Base-by-base conservation (phyloP, 2,329 filamentous ascomycete species). In the Stachybotrys elegans region DNA sequence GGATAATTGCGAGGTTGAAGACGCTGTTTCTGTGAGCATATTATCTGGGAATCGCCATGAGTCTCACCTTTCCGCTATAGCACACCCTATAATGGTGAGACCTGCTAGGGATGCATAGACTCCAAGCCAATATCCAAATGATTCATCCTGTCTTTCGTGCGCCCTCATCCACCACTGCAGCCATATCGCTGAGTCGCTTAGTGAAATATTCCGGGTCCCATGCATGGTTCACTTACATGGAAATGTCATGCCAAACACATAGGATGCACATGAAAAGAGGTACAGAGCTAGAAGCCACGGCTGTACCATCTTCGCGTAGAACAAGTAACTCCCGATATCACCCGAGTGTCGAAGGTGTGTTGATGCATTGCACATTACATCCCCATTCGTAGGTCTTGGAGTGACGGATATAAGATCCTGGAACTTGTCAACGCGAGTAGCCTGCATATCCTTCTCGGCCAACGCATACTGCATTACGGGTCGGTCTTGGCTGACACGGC, bases 161-260 rank as follows among this genome's bases (percentile, higher is more conserved):
- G 46, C 40, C 20, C 57, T 51, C 16, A 53, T 51, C 55, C 56
- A 56, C 51, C 52, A 52, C 39, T 57, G 49, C 11, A 57, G 22
- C 56, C 55, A 58, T 11, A 57, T 39, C 14, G 51, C 52, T 57
- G 5, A 6, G 13, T 14, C 29, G 45, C 11, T 36, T 17, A 36
- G n/a, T 36, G 5, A 12, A 32, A 12, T n/a, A n/a, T n/a, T n/a
- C n/a, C n/a, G n/a, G n/a, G n/a, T 12, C 29, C 29, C 29, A 35
- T 35, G n/a, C 31, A 17, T n/a, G n/a, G 31, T 9, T 11, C 8
- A 39, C 48, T 19, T 44, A 54, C 51, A 53, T 12, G 50, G 48
- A 23, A 54, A 55, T 11, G 42, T 54, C n/a, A 50, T 44, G 16
- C 52, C 50, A 21, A 52, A 53, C 4, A 52, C 50, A 29, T 50